Evolutionary conservation across 805 yeast species (phyloP).

Genomic region (Metschnikowia kofuensis): DNA sequence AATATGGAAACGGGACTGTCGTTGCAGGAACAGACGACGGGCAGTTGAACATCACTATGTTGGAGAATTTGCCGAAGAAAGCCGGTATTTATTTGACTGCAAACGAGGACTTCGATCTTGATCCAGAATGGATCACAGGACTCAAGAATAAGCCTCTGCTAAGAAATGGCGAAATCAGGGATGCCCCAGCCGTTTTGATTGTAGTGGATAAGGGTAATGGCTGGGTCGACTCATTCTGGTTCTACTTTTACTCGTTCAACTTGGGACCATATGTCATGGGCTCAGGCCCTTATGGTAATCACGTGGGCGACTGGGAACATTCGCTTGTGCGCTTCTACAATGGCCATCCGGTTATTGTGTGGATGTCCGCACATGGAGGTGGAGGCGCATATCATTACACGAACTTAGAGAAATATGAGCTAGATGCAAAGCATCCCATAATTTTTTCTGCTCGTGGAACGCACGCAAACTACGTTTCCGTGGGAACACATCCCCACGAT

Average conservation of each 20-base stretch:
- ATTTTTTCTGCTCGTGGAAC: slow-evolving; percentile 93
- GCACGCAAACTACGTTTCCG: slow-evolving; percentile 95
- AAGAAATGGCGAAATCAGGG: slow-evolving; percentile 63
- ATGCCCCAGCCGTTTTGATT: slow-evolving; percentile 78
- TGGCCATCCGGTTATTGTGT: slow-evolving; percentile 76
- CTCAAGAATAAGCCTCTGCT: slow-evolving; percentile 61
- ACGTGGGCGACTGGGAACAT: slow-evolving; percentile 98
- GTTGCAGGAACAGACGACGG: slow-evolving; percentile 31
- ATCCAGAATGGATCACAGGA: slow-evolving; percentile 88
- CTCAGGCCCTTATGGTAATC: slow-evolving; percentile 94
- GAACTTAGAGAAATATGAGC: slow-evolving; percentile 65
- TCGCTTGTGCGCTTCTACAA: slow-evolving; percentile 78
- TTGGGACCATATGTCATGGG: slow-evolving; percentile 98
- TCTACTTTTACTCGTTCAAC: slow-evolving; percentile 90
- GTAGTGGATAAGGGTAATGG: slow-evolving; percentile 93
- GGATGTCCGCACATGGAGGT: slow-evolving; percentile 99
- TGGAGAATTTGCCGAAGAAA: slow-evolving; percentile 30
- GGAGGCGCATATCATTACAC: slow-evolving; percentile 83
- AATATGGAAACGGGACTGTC: slow-evolving; percentile 47
- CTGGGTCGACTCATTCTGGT: slow-evolving; percentile 95
- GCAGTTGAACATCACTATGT: slow-evolving; percentile 27
- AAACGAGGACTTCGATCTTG: slow-evolving; percentile 61
- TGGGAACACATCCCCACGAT: slow-evolving; percentile 95
- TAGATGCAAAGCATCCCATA: slow-evolving; percentile 54
- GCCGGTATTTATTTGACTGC: slow-evolving; percentile 59